Base-by-base conservation (phyloP, 768 basidiomycete species). In the Leucosporidium creatinivorum region DNA sequence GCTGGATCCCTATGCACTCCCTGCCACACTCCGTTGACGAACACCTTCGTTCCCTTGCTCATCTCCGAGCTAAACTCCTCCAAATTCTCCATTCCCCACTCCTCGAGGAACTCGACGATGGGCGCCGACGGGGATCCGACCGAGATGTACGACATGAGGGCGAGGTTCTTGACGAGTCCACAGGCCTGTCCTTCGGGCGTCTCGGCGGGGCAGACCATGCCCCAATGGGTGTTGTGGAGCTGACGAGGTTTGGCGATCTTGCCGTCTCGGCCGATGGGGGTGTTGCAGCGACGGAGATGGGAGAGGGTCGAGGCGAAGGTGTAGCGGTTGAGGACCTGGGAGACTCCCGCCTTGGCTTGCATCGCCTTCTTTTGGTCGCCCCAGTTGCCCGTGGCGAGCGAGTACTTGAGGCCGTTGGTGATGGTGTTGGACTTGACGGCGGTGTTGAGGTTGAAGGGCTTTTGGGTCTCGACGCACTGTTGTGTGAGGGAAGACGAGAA, bases 171-270 rank as follows among this genome's bases (percentile, higher is more conserved):
- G 80, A 98, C 96, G 54, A 98, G 85, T 80, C 96, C 96, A 80
- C 96, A 99, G 68, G 96, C 96, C 78, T 98, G 96, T 56, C 96
- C 96, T 85, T 99, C 96, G 1, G 96, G 96, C 5, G 96, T 99
- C 79, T 99, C 96, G 49, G 96, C 96, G 52, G 96, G 96, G 77
- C 96, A 99, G 25, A 99, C 96, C 96, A 99, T 98, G 48, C 96
- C 96, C 96, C 96, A 99, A 75, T 99, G 96, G 1, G 96, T 97
- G 76, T 99, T 99, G 79, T 99, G 96, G 63, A 99, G 82, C 75
- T 99, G 96, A 74, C 96, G 96, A 65, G 96, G 96, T 78, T 98
- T 98, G 56, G 96, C 96, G 67, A 98, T 98, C 81, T 99, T 99
- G 65, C 93, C 93, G 78, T 98, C 96, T 67, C 96, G 88, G 63